Evolutionary conservation across 2,329 filamentous ascomycete species (phyloP).

Genomic region (Aspergillus costaricaensis): DNA sequence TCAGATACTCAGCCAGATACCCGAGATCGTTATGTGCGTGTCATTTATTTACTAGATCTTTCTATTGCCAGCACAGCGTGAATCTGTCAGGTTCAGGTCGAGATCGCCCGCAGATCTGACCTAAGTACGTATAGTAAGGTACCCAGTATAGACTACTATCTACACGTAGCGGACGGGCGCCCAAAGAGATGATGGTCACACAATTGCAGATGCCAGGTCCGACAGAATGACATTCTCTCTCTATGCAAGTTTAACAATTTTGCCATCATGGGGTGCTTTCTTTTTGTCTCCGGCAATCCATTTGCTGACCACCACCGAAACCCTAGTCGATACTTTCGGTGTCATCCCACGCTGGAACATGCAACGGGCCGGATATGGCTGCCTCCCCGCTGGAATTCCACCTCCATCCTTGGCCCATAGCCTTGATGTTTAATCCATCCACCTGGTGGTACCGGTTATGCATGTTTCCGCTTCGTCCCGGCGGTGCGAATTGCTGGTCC

Average conservation of each 20-base stretch:
- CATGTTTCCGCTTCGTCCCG: conserved; percentile 7
- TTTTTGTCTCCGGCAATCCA: neutral
- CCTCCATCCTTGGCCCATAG: neutral
- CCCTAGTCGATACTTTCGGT: neutral
- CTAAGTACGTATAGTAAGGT: neutral
- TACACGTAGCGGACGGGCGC: neutral
- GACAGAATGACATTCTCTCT: neutral
- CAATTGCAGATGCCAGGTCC: neutral
- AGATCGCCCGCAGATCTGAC: neutral
- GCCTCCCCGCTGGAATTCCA: neutral
- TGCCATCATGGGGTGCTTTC: neutral
- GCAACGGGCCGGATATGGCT: conserved; percentile 7
- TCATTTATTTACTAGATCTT: neutral
- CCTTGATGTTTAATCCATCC: neutral
- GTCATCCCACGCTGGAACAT: conserved; percentile 10
- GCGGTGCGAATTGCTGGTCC: neutral
- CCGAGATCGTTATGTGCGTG: neutral
- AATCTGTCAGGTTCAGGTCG: neutral
- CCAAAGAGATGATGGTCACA: neutral
- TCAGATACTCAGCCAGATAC: neutral
- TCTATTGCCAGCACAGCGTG: neutral
- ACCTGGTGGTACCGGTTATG: neutral
- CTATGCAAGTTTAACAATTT: neutral
- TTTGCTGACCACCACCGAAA: neutral
- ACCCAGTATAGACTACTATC: neutral